Evolutionary conservation across 1,139 yeast species (phyloP), one percentile per base, ranked within the genome.

Genomic region (Lodderomyces metapsilosis): DNA sequence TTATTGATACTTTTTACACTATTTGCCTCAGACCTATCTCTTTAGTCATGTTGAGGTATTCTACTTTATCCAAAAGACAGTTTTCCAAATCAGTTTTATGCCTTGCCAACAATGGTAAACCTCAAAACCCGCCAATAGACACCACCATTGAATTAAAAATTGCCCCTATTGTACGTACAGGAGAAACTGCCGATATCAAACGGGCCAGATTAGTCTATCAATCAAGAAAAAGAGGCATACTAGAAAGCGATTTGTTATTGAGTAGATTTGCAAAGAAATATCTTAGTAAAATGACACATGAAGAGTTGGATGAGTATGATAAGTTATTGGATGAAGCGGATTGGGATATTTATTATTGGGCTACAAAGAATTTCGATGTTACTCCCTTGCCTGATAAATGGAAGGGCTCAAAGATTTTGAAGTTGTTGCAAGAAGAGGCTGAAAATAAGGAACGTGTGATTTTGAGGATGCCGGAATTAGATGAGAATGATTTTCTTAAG

Each of bases 321-420:
- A 62, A 74, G 50, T 67, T 92, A 45, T 73, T 92, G 58, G 96
- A 94, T 61, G 96, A 91, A 64, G 80, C 92, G 12, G 99, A 92
- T 62, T 94, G 98, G 98, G 98, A 92, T 60, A 91, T 92, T 49
- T 94, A 88, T 64, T 92, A 92, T 67, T 92, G 98, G 98, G 96
- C 95, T 18, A 88, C 97, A 6, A 77, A 78, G 53, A 88, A 88
- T 64, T 86, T 72, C 55, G 82, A 79, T 30, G 80, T 84, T 18
- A 86, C 91, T 40, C 95, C 95, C 12, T 71, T 91, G 50, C 97
- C 98, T 5, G 91, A 86, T 37, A 76, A 76, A 55, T 91, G 96
- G 96, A 73, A 81, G 58, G 59, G 82, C 45, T 79, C 88, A 13
- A 66, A 75, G 54, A 68, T 92, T 36, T 73, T 92, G 71, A 61